Evolutionary conservation across 2,329 filamentous ascomycete species (phyloP), one percentile per base, ranked within the genome.

Genomic region (Aureobasidium sp.): DNA sequence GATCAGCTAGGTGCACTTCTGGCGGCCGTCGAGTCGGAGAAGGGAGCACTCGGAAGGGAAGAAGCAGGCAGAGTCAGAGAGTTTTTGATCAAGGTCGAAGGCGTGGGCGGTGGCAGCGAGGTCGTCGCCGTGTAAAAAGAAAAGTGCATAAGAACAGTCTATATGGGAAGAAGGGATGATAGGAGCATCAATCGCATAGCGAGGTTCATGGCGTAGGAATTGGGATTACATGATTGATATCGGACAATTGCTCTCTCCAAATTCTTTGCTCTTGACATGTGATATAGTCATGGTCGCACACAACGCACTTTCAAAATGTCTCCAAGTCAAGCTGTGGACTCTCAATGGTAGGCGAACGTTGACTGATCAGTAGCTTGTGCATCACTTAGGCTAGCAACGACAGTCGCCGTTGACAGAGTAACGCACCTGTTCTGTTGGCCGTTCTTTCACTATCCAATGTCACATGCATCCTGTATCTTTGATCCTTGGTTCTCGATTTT

Each of bases 21-120:
- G 51, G 86, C 90, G 65, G 94, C 94, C 2, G 88, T 97, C 2
- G 93, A 96, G 75, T 96, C 91, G 70, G 92, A 97, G 72, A 84
- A 66, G 49, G 67, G 67, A 1, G 66, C 64, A 5, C 53, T 71
- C 41, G 66, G 65, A 56, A 61, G 66, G 8, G 67, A 69, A 41
- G 62, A 73, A 53, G 68, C 93, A 9, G 85, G 84, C 0, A 79
- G 91, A 9, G 88, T 96, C 14, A 81, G 88, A 67, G 85, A 91
- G 58, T 95, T 96, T 71, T 77, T 96, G 62, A 83, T 87, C 34
- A 88, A 89, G 62, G 89, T 95, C 2, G 90, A 92, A 69, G 86
- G 83, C 9, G 64, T 65, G 15, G 53, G 52, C 45, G 53, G 53
- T 45, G 53, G 53, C 25, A 56, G 52, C n/a, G 53, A 57, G 6